Base-by-base conservation (phyloP, 2,329 filamentous ascomycete genomes). In the Xylariaceae sp. region DNA sequence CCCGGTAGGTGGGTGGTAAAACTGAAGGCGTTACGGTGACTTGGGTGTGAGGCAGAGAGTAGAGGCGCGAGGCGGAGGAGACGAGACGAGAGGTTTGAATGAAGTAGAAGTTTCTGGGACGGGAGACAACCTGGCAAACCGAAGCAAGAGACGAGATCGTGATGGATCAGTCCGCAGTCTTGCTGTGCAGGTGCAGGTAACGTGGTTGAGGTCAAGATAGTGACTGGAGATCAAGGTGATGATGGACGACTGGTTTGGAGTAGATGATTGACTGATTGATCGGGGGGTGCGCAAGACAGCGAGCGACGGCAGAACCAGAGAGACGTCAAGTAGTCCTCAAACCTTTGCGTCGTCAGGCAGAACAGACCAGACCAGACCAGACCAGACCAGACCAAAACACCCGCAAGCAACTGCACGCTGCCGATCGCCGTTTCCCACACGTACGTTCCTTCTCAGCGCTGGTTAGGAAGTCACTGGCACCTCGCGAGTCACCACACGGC, bases 321-420 rank as follows among this genome's bases (percentile, higher is more conserved):
- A 67, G 63, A 68, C 55, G 64, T 65, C 45, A 62, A 65, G 63
- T 63, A 64, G 60, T 65, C 63, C 67, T 68, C 69, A 71, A 71
- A 71, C 69, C 69, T 71, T 70, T 68, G 55, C 63, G 67, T 65
- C 58, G 61, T 62, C 63, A 65, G 68, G 64, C 57, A 53, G 61
- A 59, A 58, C 59, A 61, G 50, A 59, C 51, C 56, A 52, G 61
- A 57, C 56, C 57, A 60, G 51, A 63, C 59, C 59, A 61, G 61
- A 59, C 58, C 59, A 61, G 50, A 59, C 51, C 56, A 52, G 61
- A 57, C 56, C 57, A 60, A 50, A 63, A 60, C 59, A 61, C 61
- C 49, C 51, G 50, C 47, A 39, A 53, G 49, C 53, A 56, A 61
- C 58, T 59, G 55, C 56, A 60, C 56, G 54, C 58, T 63, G 58